These are phyloP conservation scores for Neoscytalidium dimidiatum DNA, from an alignment of 2,329 filamentous ascomycete species.

Conservation along the genomic window DNA sequence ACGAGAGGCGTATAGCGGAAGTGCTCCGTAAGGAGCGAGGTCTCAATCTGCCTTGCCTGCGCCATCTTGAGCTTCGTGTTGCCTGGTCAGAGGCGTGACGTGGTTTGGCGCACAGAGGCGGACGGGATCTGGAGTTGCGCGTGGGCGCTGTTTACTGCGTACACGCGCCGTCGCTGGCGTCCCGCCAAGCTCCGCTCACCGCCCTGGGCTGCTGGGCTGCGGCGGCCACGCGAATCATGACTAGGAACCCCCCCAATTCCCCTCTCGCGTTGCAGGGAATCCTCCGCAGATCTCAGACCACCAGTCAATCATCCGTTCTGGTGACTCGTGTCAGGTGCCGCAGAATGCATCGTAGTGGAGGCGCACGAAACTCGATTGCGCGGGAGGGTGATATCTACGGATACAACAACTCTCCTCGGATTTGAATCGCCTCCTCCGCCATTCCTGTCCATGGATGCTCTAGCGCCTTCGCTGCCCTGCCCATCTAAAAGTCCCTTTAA, in stretches of 20 bases:
- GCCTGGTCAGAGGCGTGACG: background rate
- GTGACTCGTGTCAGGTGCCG: conserved; percentile 8
- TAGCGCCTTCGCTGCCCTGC: conserved; percentile 12
- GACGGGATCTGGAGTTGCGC: conserved; percentile 6
- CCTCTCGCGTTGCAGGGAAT: conserved; percentile 1
- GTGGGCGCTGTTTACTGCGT: conserved; percentile 9
- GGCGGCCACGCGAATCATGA: conserved; percentile 6
- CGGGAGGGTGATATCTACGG: conserved; percentile 14
- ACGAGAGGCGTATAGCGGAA: conserved; percentile 93
- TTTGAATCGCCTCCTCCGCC: conserved; percentile 5
- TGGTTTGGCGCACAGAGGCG: background rate
- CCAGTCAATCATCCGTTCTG: background rate
- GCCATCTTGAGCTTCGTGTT: conserved; percentile 37
- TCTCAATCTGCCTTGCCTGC: conserved; percentile 47
- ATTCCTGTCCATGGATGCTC: conserved; percentile 7
- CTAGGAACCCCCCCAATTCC: background rate
- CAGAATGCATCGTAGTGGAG: background rate
- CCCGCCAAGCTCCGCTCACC: background rate
- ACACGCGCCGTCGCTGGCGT: background rate
- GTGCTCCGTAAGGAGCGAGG: conserved; percentile 84
- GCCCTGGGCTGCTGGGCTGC: background rate
- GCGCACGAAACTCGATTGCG: conserved; percentile 13
- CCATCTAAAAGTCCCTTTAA: conserved; percentile 4
- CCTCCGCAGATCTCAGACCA: conserved; percentile 11
- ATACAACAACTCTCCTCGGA: conserved; percentile 8